Evolutionary conservation across 495 filamentous ascomycete species (phyloP).

Genomic region (Ramalina intermedia): DNA sequence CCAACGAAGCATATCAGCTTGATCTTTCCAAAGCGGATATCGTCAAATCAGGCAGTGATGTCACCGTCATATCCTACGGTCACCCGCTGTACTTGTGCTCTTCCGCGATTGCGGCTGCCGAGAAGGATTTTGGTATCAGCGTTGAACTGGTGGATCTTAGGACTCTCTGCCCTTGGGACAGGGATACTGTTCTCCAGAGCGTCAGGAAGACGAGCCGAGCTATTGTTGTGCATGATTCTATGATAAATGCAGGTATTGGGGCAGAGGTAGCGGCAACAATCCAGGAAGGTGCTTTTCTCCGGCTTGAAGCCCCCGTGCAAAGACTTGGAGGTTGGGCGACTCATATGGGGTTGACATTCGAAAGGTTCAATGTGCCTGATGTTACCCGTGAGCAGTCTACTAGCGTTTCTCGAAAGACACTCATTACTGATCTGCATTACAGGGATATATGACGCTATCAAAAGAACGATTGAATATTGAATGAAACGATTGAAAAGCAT

Average conservation of each 20-base stretch:
- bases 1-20: slow-evolving; percentile 63
- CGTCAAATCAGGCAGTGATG: slow-evolving; percentile 64
- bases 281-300: slow-evolving; percentile 76
- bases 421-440: not conserved
- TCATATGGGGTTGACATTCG: slow-evolving; percentile 68
- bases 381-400: slow-evolving; percentile 59
- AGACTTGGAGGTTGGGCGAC: slow-evolving; percentile 86
- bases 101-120: slow-evolving; percentile 62
- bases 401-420: not conserved
- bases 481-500: no score
- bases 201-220: slow-evolving; percentile 83
- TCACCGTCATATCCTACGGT: slow-evolving; percentile 85
- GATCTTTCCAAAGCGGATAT: slow-evolving; percentile 83
- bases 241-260: slow-evolving; percentile 88
- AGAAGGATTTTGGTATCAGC: slow-evolving; percentile 64
- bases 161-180: slow-evolving; percentile 93
- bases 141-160: slow-evolving; percentile 85
- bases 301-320: slow-evolving; percentile 81
- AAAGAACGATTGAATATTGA: slow-evolving; percentile 43
- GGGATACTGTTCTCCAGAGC: slow-evolving; percentile 65
- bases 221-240: slow-evolving; percentile 88
- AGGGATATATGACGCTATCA: slow-evolving; percentile 56
- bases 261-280: slow-evolving; percentile 88
- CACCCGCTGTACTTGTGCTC: slow-evolving; percentile 83
- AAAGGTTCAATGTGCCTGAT: slow-evolving; percentile 82